phyloP scores from a whole-genome alignment of 768 basidiomycete species.

The Rubroboletus satanas region DNA sequence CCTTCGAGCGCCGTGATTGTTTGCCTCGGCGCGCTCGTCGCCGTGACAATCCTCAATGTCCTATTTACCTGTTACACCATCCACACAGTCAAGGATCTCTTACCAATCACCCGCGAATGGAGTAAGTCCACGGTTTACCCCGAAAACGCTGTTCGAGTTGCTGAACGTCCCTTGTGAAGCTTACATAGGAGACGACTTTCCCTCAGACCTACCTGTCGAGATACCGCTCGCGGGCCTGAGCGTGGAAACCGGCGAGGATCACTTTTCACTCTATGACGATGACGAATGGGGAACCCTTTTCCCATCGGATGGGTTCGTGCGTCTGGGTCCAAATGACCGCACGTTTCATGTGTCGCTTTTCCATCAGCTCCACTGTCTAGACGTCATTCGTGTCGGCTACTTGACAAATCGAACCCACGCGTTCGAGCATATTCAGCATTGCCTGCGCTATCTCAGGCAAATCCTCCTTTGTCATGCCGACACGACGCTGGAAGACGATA shows the following conservation, averaged over 20 bases:
- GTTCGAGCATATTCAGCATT: conserved; percentile 35
- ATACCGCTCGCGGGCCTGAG: conserved; percentile 29
- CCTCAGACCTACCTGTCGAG: conserved; percentile 30
- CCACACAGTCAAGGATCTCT: conserved; percentile 6
- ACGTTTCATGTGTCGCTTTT: conserved; percentile 38
- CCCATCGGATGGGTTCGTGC: conserved; percentile 33
- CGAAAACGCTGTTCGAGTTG: not conserved
- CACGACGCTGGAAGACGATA: conserved; percentile 36
- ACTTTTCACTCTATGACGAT: conserved; percentile 33
- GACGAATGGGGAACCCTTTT: conserved; percentile 36
- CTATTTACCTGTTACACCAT: conserved; percentile 18
- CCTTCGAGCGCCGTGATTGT: not conserved
- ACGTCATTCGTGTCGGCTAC: conserved; percentile 32
- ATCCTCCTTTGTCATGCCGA: conserved; percentile 37
- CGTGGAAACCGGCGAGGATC: conserved; percentile 21
- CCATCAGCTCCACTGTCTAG: conserved; percentile 49
- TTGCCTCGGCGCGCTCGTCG: conserved; percentile 20
- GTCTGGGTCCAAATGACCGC: conserved; percentile 32
- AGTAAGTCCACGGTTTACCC: conserved; percentile 6
- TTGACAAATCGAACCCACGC: conserved; percentile 22
- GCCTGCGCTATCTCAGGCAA: conserved; percentile 39
- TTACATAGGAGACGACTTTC: conserved; percentile 31
- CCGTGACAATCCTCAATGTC: conserved; percentile 24
- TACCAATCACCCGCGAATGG: conserved; percentile 21
- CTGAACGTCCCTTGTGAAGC: conserved; percentile 2